A percentile compares a stretch with the other conserved stretches of the same genome.
These are phyloP conservation scores for Aspergillus latus DNA, from an alignment of 2,329 filamentous ascomycete genomes.

Conservation along the genomic window DNA sequence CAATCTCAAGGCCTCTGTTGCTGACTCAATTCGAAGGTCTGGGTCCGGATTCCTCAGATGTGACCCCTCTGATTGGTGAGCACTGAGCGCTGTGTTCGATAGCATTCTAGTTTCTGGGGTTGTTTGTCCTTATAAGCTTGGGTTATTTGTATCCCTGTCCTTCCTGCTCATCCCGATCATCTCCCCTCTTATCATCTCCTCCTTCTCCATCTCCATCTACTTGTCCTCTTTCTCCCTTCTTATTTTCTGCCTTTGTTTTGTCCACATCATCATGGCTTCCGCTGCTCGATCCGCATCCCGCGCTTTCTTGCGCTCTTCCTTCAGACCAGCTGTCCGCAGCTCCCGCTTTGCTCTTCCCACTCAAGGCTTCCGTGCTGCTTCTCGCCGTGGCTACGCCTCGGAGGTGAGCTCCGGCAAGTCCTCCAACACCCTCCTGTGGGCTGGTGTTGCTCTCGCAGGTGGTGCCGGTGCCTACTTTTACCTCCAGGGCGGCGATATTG, in stretches of 20 bases:
- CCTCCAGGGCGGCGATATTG: conserved; percentile 50
- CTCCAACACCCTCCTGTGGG: conserved; percentile 56
- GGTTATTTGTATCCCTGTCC: conserved; percentile 20
- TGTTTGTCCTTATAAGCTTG: conserved; percentile 4
- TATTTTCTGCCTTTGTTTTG: conserved; percentile 7
- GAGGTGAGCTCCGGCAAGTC: conserved; percentile 57
- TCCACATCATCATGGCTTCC: conserved; percentile 20
- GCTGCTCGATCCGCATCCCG: conserved; percentile 45
- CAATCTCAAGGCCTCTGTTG: conserved; percentile 6
- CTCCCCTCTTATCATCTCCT: conserved; percentile 13
- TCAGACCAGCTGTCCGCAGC: conserved; percentile 53
- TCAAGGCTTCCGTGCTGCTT: conserved; percentile 70
- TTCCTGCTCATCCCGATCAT: conserved; percentile 19
- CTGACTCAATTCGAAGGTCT: conserved; percentile 24
- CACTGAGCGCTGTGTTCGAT: conserved; percentile 2
- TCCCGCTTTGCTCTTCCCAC: conserved; percentile 58
- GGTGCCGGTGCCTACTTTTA: conserved; percentile 67
- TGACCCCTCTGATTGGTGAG: conserved; percentile 19
- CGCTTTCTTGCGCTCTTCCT: conserved; percentile 44
- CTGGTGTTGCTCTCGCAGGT: conserved; percentile 59
- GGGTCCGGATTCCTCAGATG: conserved; percentile 20
- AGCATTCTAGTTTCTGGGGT: conserved; percentile 9
- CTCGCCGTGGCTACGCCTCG: conserved; percentile 77
- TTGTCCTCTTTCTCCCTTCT: conserved; percentile 14
- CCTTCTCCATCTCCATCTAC: conserved; percentile 7